Evolutionary conservation across 202 grass and related monocot genomes (phyloP).

Genomic region (Setaria italica): DNA sequence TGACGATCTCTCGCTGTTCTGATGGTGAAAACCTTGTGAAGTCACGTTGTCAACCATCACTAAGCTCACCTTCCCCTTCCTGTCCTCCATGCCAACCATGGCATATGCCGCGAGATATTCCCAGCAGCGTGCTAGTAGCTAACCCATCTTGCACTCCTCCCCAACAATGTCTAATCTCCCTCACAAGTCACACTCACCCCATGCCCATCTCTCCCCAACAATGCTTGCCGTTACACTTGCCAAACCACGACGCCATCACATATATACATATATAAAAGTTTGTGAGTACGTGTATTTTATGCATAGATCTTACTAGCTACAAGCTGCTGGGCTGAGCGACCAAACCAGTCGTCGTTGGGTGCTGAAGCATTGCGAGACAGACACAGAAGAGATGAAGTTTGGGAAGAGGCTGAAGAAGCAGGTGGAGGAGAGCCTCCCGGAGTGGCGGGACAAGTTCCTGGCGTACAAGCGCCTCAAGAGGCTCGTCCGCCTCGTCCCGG

Average conservation of each 20-base stretch:
- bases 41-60: neutral
- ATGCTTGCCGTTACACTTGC: neutral
- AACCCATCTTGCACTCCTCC: neutral
- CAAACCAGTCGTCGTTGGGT: neutral
- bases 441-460: slow-evolving; percentile 82
- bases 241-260: neutral
- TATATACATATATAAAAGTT: neutral
- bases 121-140: slow-evolving; percentile 5
- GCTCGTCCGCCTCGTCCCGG: slow-evolving; percentile 53
- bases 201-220: neutral
- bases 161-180: neutral
- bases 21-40: neutral
- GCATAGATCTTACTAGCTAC: neutral
- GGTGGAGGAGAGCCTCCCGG: slow-evolving; percentile 78
- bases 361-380: neutral
- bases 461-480: slow-evolving; percentile 81
- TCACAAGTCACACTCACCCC: too few species aligned
- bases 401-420: slow-evolving; percentile 85
- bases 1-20: neutral
- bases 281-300: neutral
- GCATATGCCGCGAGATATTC: slow-evolving; percentile 84
- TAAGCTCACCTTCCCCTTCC: neutral
- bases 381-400: slow-evolving; percentile 60
- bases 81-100: slow-evolving; percentile 20
- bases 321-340: neutral